These are phyloP conservation scores for Xerocomus amazonicus DNA, from an alignment of 1,284 basidiomycete species.

Conservation along the genomic window DNA sequence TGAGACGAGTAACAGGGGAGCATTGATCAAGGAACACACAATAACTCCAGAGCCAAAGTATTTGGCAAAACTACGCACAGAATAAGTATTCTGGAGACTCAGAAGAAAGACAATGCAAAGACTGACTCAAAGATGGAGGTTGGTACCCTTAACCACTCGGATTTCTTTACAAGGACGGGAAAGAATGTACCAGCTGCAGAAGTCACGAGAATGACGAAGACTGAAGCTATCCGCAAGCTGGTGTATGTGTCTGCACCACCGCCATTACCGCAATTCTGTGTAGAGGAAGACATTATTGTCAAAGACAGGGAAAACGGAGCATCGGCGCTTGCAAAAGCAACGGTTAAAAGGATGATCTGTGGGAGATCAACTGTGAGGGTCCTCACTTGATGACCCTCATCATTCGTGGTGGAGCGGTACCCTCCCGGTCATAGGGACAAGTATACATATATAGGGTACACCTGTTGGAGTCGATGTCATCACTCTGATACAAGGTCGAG, in stretches of 20 bases:
- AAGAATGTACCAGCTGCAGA: conserved; percentile 75
- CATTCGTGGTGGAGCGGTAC: conserved; percentile 7
- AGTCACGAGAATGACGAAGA: conserved; percentile 83
- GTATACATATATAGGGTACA: too few species aligned
- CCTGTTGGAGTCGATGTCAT: too few species aligned
- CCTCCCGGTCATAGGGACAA: conserved; percentile 19
- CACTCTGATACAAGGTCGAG: too few species aligned
- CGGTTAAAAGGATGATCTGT: conserved; percentile 13
- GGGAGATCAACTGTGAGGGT: conserved; percentile 29
- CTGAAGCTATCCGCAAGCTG: conserved; percentile 70
- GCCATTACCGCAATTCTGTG: conserved; percentile 31
- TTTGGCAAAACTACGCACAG: conserved; percentile 71
- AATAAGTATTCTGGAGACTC: conserved; percentile 4
- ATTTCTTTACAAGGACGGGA: conserved; percentile 72
- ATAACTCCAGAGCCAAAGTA: conserved; percentile 96
- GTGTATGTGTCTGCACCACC: conserved; percentile 38
- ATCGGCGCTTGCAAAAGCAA: background rate
- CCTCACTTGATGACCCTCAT: conserved; percentile 8
- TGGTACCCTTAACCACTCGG: conserved; percentile 60
- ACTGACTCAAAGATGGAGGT: conserved; percentile 70
- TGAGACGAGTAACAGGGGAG: conserved; percentile 9
- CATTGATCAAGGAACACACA: conserved; percentile 40
- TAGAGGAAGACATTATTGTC: conserved; percentile 22
- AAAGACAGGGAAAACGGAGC: background rate
- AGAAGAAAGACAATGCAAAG: background rate